A percentile compares a stretch with the other conserved stretches of the same genome.
phyloP scores from a whole-genome alignment of 2,329 filamentous ascomycete species.

The Nemania sp. region DNA sequence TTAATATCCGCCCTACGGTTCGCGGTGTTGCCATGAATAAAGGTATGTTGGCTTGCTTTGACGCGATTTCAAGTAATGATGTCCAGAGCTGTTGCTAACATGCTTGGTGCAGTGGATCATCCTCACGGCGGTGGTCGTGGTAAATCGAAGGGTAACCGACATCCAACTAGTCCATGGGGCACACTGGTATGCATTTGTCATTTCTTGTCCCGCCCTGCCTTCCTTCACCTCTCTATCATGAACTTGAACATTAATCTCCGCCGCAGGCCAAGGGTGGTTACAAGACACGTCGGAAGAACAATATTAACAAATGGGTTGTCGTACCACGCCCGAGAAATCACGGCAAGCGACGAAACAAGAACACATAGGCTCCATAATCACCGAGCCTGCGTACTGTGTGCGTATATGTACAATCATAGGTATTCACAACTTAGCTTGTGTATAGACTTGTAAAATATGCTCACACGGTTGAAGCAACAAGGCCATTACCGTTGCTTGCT shows the following conservation, averaged over 20 bases:
- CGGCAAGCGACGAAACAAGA: slow-evolving; percentile 80
- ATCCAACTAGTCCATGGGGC: slow-evolving; percentile 96
- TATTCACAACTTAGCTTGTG: slow-evolving; percentile 29
- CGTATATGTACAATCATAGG: slow-evolving; percentile 40
- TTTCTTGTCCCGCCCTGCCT: not conserved
- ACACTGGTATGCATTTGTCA: slow-evolving; percentile 70
- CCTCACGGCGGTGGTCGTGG: slow-evolving; percentile 98
- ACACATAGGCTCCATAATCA: slow-evolving; percentile 33
- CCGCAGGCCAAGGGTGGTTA: slow-evolving; percentile 76
- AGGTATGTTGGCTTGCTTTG: slow-evolving; percentile 55
- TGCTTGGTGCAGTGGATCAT: slow-evolving; percentile 69
- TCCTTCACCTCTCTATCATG: not conserved
- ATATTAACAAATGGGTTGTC: slow-evolving; percentile 90
- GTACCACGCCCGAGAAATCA: slow-evolving; percentile 83
- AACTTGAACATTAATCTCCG: slow-evolving; percentile 36
- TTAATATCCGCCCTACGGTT: slow-evolving; percentile 93
- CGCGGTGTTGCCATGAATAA: slow-evolving; percentile 99
- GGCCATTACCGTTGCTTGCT: not conserved
- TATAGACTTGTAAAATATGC: slow-evolving; percentile 39
- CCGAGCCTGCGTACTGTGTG: slow-evolving; percentile 26
- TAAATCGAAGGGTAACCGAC: slow-evolving; percentile 97
- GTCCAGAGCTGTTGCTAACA: slow-evolving; percentile 18
- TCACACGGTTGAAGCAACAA: slow-evolving; percentile 11
- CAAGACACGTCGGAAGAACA: slow-evolving; percentile 88
- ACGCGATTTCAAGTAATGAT: not conserved